Evolutionary conservation across 139 green algal genomes (phyloP).

Genomic region (Picochlorum sp.): DNA sequence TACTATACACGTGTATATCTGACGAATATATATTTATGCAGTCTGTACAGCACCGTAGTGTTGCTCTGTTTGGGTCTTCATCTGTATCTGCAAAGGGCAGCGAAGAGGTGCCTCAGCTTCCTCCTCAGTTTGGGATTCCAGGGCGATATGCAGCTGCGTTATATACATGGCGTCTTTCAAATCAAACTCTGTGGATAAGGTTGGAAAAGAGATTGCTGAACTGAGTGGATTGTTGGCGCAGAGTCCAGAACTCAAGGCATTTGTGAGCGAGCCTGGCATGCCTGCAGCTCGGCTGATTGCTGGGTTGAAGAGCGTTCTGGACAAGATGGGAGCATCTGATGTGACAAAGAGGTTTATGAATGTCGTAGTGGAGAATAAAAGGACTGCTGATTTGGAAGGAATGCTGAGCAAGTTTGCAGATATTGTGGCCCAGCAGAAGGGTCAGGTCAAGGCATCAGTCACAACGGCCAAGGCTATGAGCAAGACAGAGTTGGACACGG

Average conservation of each 20-base stretch:
- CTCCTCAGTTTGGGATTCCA: conserved; percentile 31
- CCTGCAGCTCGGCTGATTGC: conserved; percentile 22
- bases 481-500: conserved; percentile 38
- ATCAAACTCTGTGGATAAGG: conserved; percentile 25
- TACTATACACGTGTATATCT: no score
- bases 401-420: conserved; percentile 49
- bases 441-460: conserved; percentile 55
- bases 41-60: neutral
- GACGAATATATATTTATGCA: no score
- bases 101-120: conserved; percentile 17
- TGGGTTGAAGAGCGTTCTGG: conserved; percentile 30
- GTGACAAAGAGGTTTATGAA: conserved; percentile 50
- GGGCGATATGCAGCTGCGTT: conserved; percentile 59
- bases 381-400: conserved; percentile 39
- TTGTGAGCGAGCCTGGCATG: conserved; percentile 40
- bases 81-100: conserved; percentile 10
- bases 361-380: conserved; percentile 49
- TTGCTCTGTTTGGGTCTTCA: conserved; percentile 5
- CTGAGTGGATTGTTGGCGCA: conserved; percentile 25
- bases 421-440: conserved; percentile 45
- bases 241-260: conserved; percentile 31
- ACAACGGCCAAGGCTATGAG: conserved; percentile 48
- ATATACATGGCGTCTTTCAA: conserved; percentile 44
- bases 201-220: conserved; percentile 40
- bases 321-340: conserved; percentile 33